Evolutionary conservation across 768 basidiomycete genomes (phyloP).

Genomic region (Megacollybia marginata): DNA sequence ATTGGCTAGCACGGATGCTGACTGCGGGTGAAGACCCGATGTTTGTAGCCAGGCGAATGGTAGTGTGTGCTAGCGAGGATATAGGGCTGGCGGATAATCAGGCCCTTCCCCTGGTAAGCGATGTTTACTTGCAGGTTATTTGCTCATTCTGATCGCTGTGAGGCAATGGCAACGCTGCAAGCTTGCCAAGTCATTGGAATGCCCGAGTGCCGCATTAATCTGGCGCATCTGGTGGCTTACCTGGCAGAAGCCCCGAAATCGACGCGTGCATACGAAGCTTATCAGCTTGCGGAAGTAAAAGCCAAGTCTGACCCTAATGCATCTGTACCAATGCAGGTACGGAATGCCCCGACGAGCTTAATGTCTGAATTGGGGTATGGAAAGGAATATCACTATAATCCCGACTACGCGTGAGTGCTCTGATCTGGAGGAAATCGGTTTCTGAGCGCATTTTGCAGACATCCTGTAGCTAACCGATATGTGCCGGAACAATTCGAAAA

Average conservation of each 20-base stretch:
- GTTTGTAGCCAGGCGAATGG: slow-evolving; percentile 65
- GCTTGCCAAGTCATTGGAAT: slow-evolving; percentile 70
- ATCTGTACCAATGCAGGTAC: slow-evolving; percentile 63
- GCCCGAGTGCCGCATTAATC: slow-evolving; percentile 75
- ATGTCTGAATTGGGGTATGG: slow-evolving; percentile 70
- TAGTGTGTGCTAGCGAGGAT: slow-evolving; percentile 82
- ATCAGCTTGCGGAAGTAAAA: slow-evolving; percentile 58
- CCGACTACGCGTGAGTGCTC: slow-evolving; percentile 40
- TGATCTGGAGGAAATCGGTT: background rate
- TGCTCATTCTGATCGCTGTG: background rate
- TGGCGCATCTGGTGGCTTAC: slow-evolving; percentile 72
- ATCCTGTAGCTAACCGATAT: slow-evolving; percentile 62
- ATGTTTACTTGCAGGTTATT: background rate
- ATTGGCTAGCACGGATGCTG: slow-evolving; percentile 85
- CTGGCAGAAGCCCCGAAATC: slow-evolving; percentile 80
- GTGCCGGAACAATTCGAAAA: slow-evolving; percentile 42
- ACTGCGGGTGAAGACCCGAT: slow-evolving; percentile 75
- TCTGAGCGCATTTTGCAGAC: slow-evolving; percentile 24
- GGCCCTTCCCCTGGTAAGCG: slow-evolving; percentile 67
- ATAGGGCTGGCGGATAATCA: slow-evolving; percentile 73
- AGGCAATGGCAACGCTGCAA: slow-evolving; percentile 58
- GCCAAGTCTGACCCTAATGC: slow-evolving; percentile 44
- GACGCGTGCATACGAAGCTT: slow-evolving; percentile 73
- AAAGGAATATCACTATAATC: slow-evolving; percentile 57
- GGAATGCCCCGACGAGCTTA: slow-evolving; percentile 70